Base-by-base conservation (phyloP, 331 rosid species). In the Quercus lobata region DNA sequence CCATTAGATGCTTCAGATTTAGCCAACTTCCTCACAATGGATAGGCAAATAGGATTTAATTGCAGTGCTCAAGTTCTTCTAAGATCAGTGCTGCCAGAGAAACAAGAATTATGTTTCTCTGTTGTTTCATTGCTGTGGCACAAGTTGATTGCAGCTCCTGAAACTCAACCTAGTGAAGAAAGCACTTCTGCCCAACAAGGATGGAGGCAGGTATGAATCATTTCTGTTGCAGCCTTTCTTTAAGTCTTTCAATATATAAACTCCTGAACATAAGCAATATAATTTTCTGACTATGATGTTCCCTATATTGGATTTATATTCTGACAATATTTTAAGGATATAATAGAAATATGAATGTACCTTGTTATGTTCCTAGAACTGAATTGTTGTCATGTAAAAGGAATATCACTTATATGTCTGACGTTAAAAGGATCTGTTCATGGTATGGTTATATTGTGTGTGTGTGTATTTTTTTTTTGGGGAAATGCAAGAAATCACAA, bases 111-210 rank as follows among this genome's bases (percentile, higher is more conserved):
- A 37, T 95, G 98, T 84, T 93, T 95, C 78, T 93, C 98, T 52
- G 99, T 95, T 76, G 97, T 95, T 84, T 93, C 99, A 62, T 84
- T 95, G 74, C 88, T 95, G 65, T 95, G 99, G 99, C 95, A 93
- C 89, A 95, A 93, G 86, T 81, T 95, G 85, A 91, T 95, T 85
- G 88, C 94, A 27, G 87, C 97, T 79, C 99, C 98, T 55, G 99
- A 95, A 84, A 95, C 93, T 70, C 95, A 92, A 80, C 99, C 93
- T 63, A 84, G 86, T 75, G 91, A 92, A 53, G 99, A 93, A 83
- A 91, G 99, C 89, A 95, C 99, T 80, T 95, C 99, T 72, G 98
- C 98, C 35, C 98, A 95, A 73, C 98, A 95, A 88, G 99, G 99
- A 52, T 95, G 99, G 98, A 87, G 97, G 80, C 99, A 95, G 97